Evolutionary conservation across 2,329 filamentous ascomycete species (phyloP), one percentile per base, ranked within the genome.

Genomic region (Diaporthe velutina): DNA sequence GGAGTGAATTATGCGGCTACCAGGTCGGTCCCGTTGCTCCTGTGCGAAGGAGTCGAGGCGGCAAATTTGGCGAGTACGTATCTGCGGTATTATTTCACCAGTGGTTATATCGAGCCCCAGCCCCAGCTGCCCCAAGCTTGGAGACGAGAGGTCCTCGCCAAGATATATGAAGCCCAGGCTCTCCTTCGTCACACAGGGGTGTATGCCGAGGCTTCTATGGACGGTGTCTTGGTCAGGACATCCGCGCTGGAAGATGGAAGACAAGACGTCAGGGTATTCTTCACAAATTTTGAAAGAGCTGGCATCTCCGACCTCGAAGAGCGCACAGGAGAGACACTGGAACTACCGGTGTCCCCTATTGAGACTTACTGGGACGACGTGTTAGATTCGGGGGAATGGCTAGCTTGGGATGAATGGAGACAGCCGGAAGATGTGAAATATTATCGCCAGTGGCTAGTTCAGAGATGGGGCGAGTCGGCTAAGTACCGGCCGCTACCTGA

Each of bases 71-170:
- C 58, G 25, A 13, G 9, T 45, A 64, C 58, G 9, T 64, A 64
- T 64, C 3, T 42, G 6, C n/a, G 3, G 19, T 30, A 45, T 7
- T 45, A 64, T 12, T 45, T 22, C 25, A 45, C 58, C n/a, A 64
- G 38, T 8, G 58, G 38, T 22, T 64, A 30, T 45, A 12, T 61
- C 10, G n/a, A 42, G 35, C 12, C n/a, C 28, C 58, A 64, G 8
- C 58, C 58, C 3, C 58, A 61, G n/a, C 35, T 61, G 9, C 58
- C 58, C 10, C 25, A 40, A 25, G 58, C 38, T 9, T 64, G 58
- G 58, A 64, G 38, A 45, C 40, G 25, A 10, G 58, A 64, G 58
- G 58, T 45, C 25, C n/a, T 64, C 3, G 58, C 38, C 35, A 64
- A 64, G 25, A 45, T 64, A n/a, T 64, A 45, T 19, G 58, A 64